A percentile compares a stretch with the other conserved stretches of the same genome.
These are phyloP conservation scores for Ananas comosus DNA, from an alignment of 176 grass and related monocot species.

Conservation along the genomic window DNA sequence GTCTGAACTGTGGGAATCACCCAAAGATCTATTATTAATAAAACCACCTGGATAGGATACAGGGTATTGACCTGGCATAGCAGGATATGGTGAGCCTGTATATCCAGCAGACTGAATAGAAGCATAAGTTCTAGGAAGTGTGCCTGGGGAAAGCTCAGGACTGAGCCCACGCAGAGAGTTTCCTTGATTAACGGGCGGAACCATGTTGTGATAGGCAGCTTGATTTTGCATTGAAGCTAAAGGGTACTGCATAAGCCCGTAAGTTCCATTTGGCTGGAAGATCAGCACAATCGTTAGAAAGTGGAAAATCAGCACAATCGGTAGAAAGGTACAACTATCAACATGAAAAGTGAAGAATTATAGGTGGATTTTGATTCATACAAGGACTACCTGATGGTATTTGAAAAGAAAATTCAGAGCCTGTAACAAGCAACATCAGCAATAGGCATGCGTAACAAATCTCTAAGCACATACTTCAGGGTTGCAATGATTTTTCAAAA, in stretches of 20 bases:
- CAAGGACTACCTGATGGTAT: no score
- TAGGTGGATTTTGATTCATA: no score
- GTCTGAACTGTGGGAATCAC: slow-evolving; percentile 36
- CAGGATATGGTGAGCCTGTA: slow-evolving; percentile 46
- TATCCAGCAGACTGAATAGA: slow-evolving; percentile 47
- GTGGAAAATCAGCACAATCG: slow-evolving; percentile 1
- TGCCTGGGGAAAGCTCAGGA: slow-evolving; percentile 55
- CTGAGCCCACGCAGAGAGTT: slow-evolving; percentile 47
- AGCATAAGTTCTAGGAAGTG: slow-evolving; percentile 56
- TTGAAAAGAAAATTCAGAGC: no score
- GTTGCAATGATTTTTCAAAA: no score
- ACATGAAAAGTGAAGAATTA: no score
- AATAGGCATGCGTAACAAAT: no score
- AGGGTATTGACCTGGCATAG: slow-evolving; percentile 52
- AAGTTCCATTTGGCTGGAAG: slow-evolving; percentile 73
- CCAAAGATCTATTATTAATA: slow-evolving; percentile 37
- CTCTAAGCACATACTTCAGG: no score
- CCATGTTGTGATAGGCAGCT: slow-evolving; percentile 60
- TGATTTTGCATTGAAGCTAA: slow-evolving; percentile 95
- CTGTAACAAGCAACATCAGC: no score
- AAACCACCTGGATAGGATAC: slow-evolving; percentile 46
- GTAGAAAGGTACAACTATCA: not conserved
- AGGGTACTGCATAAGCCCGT: slow-evolving; percentile 81
- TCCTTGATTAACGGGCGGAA: slow-evolving; percentile 56
- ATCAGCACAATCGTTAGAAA: slow-evolving; percentile 17